Evolutionary conservation across 352 stramenopile genomes (phyloP).

Genomic region (Aphanomyces euteiches): DNA sequence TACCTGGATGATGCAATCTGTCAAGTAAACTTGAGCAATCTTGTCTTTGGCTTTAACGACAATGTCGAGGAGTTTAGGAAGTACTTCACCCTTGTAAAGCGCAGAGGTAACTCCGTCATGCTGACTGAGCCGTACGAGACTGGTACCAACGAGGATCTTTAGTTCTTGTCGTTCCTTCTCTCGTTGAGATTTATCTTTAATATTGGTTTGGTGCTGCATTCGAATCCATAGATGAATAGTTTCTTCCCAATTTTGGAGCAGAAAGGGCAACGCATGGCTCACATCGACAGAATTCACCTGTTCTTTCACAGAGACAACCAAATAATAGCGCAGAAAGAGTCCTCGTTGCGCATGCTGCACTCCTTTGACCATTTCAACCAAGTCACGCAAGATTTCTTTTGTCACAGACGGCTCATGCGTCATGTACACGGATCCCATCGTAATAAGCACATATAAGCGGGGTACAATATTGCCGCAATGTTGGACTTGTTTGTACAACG

Average conservation of each 20-base stretch:
- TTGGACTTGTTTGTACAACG: slow-evolving; percentile 95
- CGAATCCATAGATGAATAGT: slow-evolving; percentile 99
- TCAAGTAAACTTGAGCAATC: slow-evolving; percentile 97
- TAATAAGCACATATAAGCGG: slow-evolving; percentile 95
- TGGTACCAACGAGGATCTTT: slow-evolving; percentile 95
- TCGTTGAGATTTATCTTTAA: slow-evolving; percentile 75
- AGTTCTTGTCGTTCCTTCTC: slow-evolving; percentile 92
- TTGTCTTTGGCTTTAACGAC: slow-evolving; percentile 94
- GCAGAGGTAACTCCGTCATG: slow-evolving; percentile 90
- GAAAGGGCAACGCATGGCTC: slow-evolving; percentile 93
- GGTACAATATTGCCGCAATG: slow-evolving; percentile 95
- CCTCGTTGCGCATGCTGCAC: slow-evolving; percentile 98
- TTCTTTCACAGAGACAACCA: slow-evolving; percentile 89
- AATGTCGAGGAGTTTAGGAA: slow-evolving; percentile 91
- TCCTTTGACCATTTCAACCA: slow-evolving; percentile 98
- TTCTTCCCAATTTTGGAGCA: slow-evolving; percentile 96
- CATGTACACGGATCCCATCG: slow-evolving; percentile 96
- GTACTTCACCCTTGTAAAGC: slow-evolving; percentile 87
- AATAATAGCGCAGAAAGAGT: slow-evolving; percentile 98
- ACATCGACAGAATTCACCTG: slow-evolving; percentile 88
- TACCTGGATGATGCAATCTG: slow-evolving; percentile 98
- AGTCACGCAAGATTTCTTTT: slow-evolving; percentile 94
- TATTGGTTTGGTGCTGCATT: slow-evolving; percentile 87
- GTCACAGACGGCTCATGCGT: slow-evolving; percentile 60
- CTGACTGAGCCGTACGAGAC: slow-evolving; percentile 95